Conservation (phyloP, 192 early-diverging fungal species). For the Linnemannia schmuckeri region DNA sequence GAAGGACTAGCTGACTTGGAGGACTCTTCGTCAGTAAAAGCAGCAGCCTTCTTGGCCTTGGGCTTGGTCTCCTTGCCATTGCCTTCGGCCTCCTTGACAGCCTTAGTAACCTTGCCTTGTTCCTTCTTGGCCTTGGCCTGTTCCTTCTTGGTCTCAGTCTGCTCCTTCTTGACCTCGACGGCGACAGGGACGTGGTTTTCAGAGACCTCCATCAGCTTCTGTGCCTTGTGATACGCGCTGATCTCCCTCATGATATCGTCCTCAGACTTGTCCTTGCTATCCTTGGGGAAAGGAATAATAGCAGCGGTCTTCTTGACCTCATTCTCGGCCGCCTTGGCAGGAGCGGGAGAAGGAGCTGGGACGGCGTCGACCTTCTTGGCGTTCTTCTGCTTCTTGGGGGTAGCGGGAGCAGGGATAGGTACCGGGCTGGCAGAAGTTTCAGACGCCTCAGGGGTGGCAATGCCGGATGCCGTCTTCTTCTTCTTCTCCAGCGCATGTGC, state of each 20-base stretch:
- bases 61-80: not conserved
- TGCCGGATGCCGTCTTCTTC: not conserved
- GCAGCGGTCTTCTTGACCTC: not conserved
- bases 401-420: not conserved
- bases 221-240: conserved; percentile 3
- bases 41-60: not conserved
- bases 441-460: not conserved
- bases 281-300: not conserved
- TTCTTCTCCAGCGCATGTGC: not conserved
- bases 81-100: not conserved
- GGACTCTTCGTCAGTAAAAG: not conserved
- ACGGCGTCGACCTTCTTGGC: not conserved
- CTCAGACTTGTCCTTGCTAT: conserved; percentile 11
- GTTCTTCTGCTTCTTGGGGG: conserved; percentile 2
- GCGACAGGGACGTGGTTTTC: not conserved
- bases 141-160: not conserved
- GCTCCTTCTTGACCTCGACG: conserved; percentile 4
- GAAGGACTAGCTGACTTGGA: not conserved
- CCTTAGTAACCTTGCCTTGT: not conserved
- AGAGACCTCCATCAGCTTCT: conserved; percentile 1
- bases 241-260: conserved; percentile 37
- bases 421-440: not conserved
- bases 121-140: not conserved
- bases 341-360: not conserved
- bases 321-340: not conserved